Percentiles rank a stretch among this genome's conserved stretches.
Conservation (phyloP, 495 filamentous ascomycete genomes). For the Saxophila tyrrhenica region DNA sequence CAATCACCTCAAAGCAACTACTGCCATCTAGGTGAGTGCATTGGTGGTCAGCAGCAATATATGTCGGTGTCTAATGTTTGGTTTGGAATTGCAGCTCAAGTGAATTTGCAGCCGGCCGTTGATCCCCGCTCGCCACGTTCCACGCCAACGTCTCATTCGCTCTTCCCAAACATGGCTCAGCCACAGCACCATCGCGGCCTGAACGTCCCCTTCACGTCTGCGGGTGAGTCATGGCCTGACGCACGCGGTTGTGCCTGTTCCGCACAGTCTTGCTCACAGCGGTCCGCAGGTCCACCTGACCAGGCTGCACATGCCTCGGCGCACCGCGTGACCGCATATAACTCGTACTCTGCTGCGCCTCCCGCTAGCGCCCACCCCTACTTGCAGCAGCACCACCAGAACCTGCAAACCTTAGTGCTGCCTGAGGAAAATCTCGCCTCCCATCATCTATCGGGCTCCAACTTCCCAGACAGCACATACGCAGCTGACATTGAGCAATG, state of each 20-base stretch:
- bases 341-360: background rate
- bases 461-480: constrained; percentile 1
- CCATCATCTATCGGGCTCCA: background rate
- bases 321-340: background rate
- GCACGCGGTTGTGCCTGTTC: background rate
- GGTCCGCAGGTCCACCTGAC: constrained; percentile 2
- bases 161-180: background rate
- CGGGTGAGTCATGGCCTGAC: background rate
- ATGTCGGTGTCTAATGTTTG: too few species aligned
- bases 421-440: too few species aligned
- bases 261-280: background rate
- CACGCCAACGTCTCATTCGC: background rate
- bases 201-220: background rate
- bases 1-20: background rate
- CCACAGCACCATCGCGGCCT: background rate
- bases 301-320: background rate
- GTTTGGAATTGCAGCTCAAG: too few species aligned
- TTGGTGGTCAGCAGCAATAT: too few species aligned
- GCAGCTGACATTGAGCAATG: background rate
- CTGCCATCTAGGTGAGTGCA: too few species aligned
- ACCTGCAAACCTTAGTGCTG: background rate
- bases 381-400: background rate
- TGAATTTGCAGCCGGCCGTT: too few species aligned
- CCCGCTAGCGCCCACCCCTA: too few species aligned
- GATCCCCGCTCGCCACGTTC: background rate